Base-by-base conservation (phyloP, 805 yeast genomes). In the Ogataea trehaloabstinens region DNA sequence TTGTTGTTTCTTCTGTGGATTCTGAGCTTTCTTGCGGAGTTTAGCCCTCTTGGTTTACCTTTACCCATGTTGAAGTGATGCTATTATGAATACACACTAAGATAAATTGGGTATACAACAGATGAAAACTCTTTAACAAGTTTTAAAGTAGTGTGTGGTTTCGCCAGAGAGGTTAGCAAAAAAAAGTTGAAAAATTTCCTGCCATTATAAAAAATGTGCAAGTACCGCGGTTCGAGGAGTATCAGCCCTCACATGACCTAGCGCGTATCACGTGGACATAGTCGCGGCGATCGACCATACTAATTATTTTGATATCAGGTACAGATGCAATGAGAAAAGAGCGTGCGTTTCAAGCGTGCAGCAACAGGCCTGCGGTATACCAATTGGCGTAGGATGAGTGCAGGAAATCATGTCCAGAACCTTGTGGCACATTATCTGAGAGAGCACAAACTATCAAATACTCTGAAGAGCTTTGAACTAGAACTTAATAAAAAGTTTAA, bases 31-130 rank as follows among this genome's bases (percentile, higher is more conserved):
- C 99, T 88, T 71, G 99, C 99, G 72, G 99, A 85, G 88, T 93
- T 91, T 75, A 93, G 80, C 74, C 99, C 99, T 87, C 99, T 88
- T 84, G 99, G 99, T 80, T 90, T 90, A 78, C 96, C 97, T 78
- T 85, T 89, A 81, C 97, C 97, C 98, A 91, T 91, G 69, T 71
- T 39, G 28, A 11, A 12, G 12, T 22, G 25, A 22, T 22, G 12
- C 12, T 12, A 22, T 8, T 22, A 12, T 22, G 25, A n/a, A n/a
- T n/a, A n/a, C n/a, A n/a, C n/a, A n/a, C n/a, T n/a, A n/a, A n/a
- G n/a, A n/a, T n/a, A n/a, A n/a, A n/a, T n/a, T n/a, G n/a, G n/a
- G n/a, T n/a, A n/a, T n/a, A n/a, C n/a, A n/a, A n/a, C n/a, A n/a
- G n/a, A n/a, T n/a, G n/a, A n/a, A n/a, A n/a, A n/a, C n/a, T n/a